Percentiles rank a stretch among this genome's conserved stretches.
Conservation (phyloP, 2,329 filamentous ascomycete species). For the Sclerotinia trifoliorum region DNA sequence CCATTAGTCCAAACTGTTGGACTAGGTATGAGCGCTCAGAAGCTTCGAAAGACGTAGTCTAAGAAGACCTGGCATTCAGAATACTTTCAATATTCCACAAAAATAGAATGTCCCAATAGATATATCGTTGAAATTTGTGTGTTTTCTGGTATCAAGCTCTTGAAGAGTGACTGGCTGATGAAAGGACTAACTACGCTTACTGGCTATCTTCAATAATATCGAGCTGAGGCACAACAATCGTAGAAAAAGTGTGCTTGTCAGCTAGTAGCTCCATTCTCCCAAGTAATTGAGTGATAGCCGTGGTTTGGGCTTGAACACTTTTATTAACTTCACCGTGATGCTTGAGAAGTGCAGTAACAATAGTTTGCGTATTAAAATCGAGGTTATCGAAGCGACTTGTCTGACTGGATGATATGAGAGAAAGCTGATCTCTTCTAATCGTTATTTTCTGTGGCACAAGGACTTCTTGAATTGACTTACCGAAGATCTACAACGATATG, state of each 20-base stretch:
- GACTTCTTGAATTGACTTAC: not conserved
- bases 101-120: no score
- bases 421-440: not conserved
- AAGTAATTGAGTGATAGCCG: slow-evolving; percentile 1
- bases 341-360: not conserved
- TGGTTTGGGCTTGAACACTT: not conserved
- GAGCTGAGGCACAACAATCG: not conserved
- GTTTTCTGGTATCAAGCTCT: not conserved
- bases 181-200: not conserved
- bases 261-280: slow-evolving; percentile 2
- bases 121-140: no score
- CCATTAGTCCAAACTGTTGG: no score
- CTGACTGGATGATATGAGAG: not conserved
- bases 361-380: not conserved
- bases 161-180: not conserved
- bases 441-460: not conserved
- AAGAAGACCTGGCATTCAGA: no score
- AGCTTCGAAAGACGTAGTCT: no score
- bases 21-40: no score
- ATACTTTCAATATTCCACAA: no score
- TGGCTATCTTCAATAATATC: not conserved
- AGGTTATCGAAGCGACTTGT: not conserved
- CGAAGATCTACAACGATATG: slow-evolving; percentile 4
- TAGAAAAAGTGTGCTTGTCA: not conserved
- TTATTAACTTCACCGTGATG: not conserved